Evolutionary conservation across 108 stramenopile species (phyloP), one percentile per base, ranked within the genome.

Genomic region (Stephanodiscus minutulus): DNA sequence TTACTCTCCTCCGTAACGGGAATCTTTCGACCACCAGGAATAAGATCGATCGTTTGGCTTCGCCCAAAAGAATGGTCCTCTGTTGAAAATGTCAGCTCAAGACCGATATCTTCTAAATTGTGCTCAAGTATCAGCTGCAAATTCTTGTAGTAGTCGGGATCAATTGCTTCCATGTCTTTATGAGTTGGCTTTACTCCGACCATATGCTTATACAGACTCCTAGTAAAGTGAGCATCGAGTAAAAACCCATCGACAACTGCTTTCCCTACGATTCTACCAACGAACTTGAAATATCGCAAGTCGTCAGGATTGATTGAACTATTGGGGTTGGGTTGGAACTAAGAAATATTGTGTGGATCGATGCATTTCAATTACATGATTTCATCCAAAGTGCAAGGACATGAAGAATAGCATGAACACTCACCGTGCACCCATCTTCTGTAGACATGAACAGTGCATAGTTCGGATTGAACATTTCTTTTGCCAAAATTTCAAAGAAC

Each of bases 181-280:
- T 96, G 92, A 7, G 96, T 88, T 0, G 93, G 93, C 79, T 70
- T 68, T 64, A 41, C 22, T 15, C 99, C 99, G 8, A 99, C 80
- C 90, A 98, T 92, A 82, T 99, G 99, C 83, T 99, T 99, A 90
- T 99, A 99, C 54, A 99, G 83, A 49, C 94, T 94, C 60, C 97
- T 73, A 13, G 98, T 99, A 69, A 99, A 98, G 73, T 99, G 97
- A 37, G 97, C 98, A 80, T 98, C 98, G 28, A 99, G 88, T 35
- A 98, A 73, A 72, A 91, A 97, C 9, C 98, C 98, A 77, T 98
- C 99, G n/a, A 88, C 82, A 17, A 99, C 90, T n/a, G 98, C 98
- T 77, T 98, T 99, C 18, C 98, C 98, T 28, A 98, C 94, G 55
- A 98, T 94, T 8, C 98, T 87, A 20, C 99, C 99, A 21, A 97